These are phyloP conservation scores for Arachnomyces sp. DNA, from an alignment of 2,329 filamentous ascomycete genomes.

Conservation along the genomic window DNA sequence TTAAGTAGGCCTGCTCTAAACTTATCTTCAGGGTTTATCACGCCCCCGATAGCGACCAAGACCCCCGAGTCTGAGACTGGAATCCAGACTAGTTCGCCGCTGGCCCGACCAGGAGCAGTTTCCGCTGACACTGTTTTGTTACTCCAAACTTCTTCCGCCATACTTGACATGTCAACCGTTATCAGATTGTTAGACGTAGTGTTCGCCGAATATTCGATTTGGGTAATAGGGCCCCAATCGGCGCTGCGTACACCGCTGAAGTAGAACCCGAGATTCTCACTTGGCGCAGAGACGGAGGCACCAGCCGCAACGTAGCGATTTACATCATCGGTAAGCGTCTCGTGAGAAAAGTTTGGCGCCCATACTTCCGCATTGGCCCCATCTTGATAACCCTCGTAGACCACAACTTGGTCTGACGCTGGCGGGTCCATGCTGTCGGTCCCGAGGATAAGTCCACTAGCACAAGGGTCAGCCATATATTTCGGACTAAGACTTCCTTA, in stretches of 20 bases:
- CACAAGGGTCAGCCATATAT: background rate
- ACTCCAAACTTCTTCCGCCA: conserved; percentile 45
- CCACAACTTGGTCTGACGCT: conserved; percentile 35
- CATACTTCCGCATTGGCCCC: conserved; percentile 39
- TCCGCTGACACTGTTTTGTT: conserved; percentile 46
- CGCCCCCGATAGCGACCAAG: conserved; percentile 32
- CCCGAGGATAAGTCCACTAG: conserved; percentile 38
- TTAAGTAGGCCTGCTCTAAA: conserved; percentile 6
- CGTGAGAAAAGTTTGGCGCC: conserved; percentile 35
- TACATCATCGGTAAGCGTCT: conserved; percentile 37
- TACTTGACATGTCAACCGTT: conserved; percentile 49
- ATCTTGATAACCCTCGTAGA: conserved; percentile 48
- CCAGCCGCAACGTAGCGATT: conserved; percentile 59
- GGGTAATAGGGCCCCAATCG: conserved; percentile 43
- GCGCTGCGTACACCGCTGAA: conserved; percentile 55
- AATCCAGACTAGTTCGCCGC: conserved; percentile 58
- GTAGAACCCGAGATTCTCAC: conserved; percentile 64
- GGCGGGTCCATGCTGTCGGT: conserved; percentile 34
- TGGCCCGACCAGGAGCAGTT: conserved; percentile 48
- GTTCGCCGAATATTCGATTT: conserved; percentile 24
- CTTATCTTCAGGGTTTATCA: conserved; percentile 19
- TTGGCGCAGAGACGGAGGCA: conserved; percentile 55
- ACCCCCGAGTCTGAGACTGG: conserved; percentile 30
- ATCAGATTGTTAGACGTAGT: conserved; percentile 50
- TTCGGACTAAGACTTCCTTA: background rate